These are phyloP conservation scores for Aspergillus ochraceoroseus DNA, from an alignment of 2,329 filamentous ascomycete genomes.

Conservation along the genomic window DNA sequence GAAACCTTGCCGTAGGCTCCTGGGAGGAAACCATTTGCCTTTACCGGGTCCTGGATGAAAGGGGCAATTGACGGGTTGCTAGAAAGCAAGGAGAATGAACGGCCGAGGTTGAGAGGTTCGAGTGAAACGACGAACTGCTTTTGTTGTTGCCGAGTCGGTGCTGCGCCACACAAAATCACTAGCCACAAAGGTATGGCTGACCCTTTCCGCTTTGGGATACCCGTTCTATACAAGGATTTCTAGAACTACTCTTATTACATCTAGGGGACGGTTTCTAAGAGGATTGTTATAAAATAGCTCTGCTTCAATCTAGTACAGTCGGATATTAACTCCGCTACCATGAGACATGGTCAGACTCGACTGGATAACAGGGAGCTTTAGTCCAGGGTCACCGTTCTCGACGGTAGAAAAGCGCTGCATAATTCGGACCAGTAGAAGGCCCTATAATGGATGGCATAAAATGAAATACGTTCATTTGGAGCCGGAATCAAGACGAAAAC, in stretches of 20 bases:
- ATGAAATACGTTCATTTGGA: no score
- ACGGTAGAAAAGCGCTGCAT: slow-evolving; percentile 38
- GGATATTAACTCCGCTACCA: slow-evolving; percentile 29
- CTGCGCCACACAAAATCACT: neutral
- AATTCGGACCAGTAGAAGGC: slow-evolving; percentile 33
- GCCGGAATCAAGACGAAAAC: no score
- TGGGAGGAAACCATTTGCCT: slow-evolving; percentile 9
- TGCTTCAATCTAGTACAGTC: slow-evolving; percentile 26
- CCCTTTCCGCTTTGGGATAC: slow-evolving; percentile 3
- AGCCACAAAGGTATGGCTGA: slow-evolving; percentile 1
- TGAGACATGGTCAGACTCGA: slow-evolving; percentile 33
- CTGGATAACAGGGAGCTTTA: slow-evolving; percentile 28
- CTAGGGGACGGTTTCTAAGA: no score
- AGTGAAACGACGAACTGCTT: no score
- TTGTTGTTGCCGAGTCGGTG: slow-evolving; percentile 1
- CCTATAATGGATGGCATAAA: no score
- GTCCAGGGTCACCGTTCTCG: slow-evolving; percentile 33
- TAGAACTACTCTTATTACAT: no score
- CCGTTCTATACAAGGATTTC: no score
- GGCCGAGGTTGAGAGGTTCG: no score
- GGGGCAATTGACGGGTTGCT: no score
- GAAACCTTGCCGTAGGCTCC: slow-evolving; percentile 4
- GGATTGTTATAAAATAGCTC: no score
- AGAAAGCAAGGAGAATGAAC: no score
- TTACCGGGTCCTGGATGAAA: neutral